phyloP scores from a whole-genome alignment of 176 grass and related monocot species.

The maize (Zea mays) region Zm-B73-REFERENCE-NAM-5.0 NC_050099.1:222804001-222804500 shows the following conservation, averaged over 20 bases:
- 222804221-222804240: too few species aligned
- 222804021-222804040: neutral
- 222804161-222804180: too few species aligned
- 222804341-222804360: slow-evolving; percentile 42
- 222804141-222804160: too few species aligned
- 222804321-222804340: slow-evolving; percentile 17
- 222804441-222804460: too few species aligned
- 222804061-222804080: slow-evolving; percentile 65
- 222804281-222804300: neutral
- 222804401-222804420: too few species aligned
- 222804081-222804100: slow-evolving; percentile 69
- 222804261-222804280: slow-evolving; percentile 21
- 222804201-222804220: too few species aligned
- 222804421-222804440: too few species aligned
- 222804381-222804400: slow-evolving; percentile 26
- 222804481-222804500: too few species aligned
- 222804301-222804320: neutral
- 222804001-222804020: neutral
- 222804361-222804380: slow-evolving; percentile 11
- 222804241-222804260: too few species aligned
- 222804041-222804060: slow-evolving; percentile 48
- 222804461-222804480: too few species aligned
- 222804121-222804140: slow-evolving; percentile 49
- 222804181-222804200: too few species aligned
- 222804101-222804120: slow-evolving; percentile 71